Evolutionary conservation across 2,329 filamentous ascomycete genomes (phyloP).

Genomic region (Zymoseptoria ardabiliae): DNA sequence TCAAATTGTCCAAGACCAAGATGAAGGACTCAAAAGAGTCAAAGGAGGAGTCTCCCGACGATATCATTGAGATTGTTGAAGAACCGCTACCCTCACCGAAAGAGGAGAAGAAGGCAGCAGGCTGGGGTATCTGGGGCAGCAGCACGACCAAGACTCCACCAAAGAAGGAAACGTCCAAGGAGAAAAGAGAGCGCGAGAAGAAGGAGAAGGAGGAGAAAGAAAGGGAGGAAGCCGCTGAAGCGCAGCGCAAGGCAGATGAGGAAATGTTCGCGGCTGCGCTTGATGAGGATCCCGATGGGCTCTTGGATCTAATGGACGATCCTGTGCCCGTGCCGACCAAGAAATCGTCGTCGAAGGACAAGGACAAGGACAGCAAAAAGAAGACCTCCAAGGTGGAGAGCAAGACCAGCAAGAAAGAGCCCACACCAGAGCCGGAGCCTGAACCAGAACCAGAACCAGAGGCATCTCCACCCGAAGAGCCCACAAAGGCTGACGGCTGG

Average conservation of each 20-base stretch:
- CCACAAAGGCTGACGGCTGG: slow-evolving; percentile 31
- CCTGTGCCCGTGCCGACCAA: slow-evolving; percentile 13
- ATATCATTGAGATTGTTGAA: slow-evolving; percentile 19
- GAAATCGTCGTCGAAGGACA: slow-evolving; percentile 23
- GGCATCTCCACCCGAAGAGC: slow-evolving; percentile 10
- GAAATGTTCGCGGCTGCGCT: slow-evolving; percentile 31
- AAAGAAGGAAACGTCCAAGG: slow-evolving; percentile 21
- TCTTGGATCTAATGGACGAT: slow-evolving; percentile 27
- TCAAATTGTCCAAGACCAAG: slow-evolving; percentile 29
- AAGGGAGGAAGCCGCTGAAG: slow-evolving; percentile 33
- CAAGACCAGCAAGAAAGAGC: slow-evolving; percentile 27
- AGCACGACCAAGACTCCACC: slow-evolving; percentile 32
- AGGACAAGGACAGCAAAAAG: slow-evolving; percentile 23
- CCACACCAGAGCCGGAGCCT: slow-evolving; percentile 14
- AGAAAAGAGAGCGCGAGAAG: slow-evolving; percentile 27
- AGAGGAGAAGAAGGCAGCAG: slow-evolving; percentile 35
- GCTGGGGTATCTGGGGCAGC: slow-evolving; percentile 28
- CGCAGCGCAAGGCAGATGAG: slow-evolving; percentile 29
- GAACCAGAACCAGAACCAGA: slow-evolving; percentile 5
- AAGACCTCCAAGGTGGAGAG: slow-evolving; percentile 19
- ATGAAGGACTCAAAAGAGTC: slow-evolving; percentile 25
- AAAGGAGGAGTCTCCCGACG: slow-evolving; percentile 18
- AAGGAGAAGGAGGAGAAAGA: slow-evolving; percentile 42
- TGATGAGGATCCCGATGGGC: slow-evolving; percentile 29
- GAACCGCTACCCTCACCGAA: slow-evolving; percentile 21